phyloP scores from a whole-genome alignment of 768 basidiomycete species.

The Collybiopsis luxurians region DNA sequence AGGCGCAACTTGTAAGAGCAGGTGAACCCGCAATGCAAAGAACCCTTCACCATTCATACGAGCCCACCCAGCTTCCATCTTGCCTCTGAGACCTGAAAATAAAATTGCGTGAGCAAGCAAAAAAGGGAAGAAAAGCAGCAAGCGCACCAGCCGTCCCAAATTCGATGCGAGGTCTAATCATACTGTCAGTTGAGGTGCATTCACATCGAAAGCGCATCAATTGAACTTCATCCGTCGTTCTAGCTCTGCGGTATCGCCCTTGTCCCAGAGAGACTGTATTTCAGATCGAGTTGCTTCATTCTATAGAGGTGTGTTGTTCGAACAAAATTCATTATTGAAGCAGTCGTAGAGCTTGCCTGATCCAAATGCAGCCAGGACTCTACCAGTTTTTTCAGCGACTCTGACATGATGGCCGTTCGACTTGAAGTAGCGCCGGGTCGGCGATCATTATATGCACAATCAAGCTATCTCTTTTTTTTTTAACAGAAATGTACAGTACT shows the following conservation, averaged over 20 bases:
- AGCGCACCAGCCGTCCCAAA: constrained; percentile 82
- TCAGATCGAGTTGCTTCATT: constrained; percentile 49
- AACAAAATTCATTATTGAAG: neutral
- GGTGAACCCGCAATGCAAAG: neutral
- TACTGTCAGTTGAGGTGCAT: too few relatives aligned
- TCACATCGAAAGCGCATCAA: too few relatives aligned
- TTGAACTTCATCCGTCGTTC: constrained; percentile 56
- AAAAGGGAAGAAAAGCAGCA: neutral
- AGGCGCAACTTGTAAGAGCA: neutral
- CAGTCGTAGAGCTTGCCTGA: constrained; percentile 28
- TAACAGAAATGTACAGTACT: neutral
- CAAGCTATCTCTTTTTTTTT: constrained; percentile 5
- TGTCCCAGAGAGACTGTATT: constrained; percentile 44
- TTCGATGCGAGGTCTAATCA: constrained; percentile 74
- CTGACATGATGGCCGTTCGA: constrained; percentile 13
- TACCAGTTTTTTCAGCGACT: constrained; percentile 40
- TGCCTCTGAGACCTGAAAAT: constrained; percentile 62
- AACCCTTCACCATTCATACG: constrained; percentile 69
- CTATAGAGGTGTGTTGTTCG: constrained; percentile 23
- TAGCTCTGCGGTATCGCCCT: constrained; percentile 43
- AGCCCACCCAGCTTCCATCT: constrained; percentile 89
- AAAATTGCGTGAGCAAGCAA: constrained; percentile 3
- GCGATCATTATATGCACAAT: neutral
- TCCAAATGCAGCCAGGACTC: constrained; percentile 50
- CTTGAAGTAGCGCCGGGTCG: neutral